Conservation (phyloP, 371 early-diverging fungal species). For the Apophysomyces ossiformis region DNA sequence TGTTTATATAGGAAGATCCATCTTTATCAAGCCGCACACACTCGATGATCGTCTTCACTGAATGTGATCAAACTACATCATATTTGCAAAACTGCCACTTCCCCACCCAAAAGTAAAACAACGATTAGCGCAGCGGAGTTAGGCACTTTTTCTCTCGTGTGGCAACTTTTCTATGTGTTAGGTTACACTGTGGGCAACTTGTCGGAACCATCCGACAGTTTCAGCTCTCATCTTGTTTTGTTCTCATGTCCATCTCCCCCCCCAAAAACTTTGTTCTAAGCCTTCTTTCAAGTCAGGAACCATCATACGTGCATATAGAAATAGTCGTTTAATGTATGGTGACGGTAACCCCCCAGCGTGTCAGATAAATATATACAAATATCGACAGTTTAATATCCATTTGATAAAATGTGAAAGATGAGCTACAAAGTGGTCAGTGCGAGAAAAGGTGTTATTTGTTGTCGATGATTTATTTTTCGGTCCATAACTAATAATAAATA, state of each 20-base stretch:
- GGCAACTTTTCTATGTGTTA: background rate
- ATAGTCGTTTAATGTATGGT: background rate
- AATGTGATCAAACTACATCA: constrained; percentile 8
- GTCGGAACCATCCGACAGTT: constrained; percentile 8
- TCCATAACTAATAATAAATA: too few relatives aligned
- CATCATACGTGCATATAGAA: background rate
- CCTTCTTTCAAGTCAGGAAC: constrained; percentile 3
- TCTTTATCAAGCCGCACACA: too few relatives aligned
- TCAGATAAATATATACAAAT: background rate
- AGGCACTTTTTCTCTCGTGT: background rate
- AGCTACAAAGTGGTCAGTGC: constrained; percentile 4
- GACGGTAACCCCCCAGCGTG: background rate
- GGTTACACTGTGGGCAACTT: background rate
- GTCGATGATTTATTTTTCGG: background rate
- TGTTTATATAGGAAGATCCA: too few relatives aligned
- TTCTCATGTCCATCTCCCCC: constrained; percentile 3
- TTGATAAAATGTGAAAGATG: background rate
- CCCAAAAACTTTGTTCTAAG: constrained; percentile 3
- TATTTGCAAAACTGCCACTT: background rate
- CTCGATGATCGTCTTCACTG: background rate
- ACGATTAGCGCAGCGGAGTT: background rate
- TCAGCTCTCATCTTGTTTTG: constrained; percentile 5
- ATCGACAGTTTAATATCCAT: background rate
- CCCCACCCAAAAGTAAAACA: too few relatives aligned
- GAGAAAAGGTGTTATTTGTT: constrained; percentile 5